Evolutionary conservation across 2,329 filamentous ascomycete genomes (phyloP).

Genomic region (Aspergillus tubingensis): DNA sequence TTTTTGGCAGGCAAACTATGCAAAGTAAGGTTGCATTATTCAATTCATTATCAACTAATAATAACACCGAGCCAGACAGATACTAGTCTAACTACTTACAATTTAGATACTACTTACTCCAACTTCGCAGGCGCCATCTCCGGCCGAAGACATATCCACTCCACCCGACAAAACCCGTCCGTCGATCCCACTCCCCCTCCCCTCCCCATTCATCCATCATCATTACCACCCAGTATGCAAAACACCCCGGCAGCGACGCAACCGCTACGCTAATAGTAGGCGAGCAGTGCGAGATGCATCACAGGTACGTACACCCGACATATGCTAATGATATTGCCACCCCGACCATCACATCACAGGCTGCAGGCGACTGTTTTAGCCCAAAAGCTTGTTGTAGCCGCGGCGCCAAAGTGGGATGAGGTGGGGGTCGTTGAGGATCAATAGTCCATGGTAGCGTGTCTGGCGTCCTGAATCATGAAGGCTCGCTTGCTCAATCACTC

Average conservation of each 20-base stretch:
- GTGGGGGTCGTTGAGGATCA: not conserved
- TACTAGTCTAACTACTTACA: not conserved
- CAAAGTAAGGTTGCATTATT: not conserved
- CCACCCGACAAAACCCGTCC: not conserved
- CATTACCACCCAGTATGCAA: too few species aligned
- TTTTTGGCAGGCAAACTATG: not conserved
- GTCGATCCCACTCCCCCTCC: not conserved
- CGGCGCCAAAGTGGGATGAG: slow-evolving; percentile 1
- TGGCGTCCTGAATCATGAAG: not conserved
- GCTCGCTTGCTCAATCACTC: not conserved
- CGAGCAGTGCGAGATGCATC: too few species aligned
- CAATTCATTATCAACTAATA: not conserved
- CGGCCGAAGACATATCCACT: not conserved
- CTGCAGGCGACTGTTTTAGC: not conserved
- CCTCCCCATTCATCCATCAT: too few species aligned
- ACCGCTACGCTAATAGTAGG: too few species aligned
- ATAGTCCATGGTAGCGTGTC: not conserved
- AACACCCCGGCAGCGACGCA: too few species aligned
- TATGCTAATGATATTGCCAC: not conserved
- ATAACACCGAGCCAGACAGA: too few species aligned
- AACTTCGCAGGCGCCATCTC: not conserved
- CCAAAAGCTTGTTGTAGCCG: slow-evolving; percentile 5
- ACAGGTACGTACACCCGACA: not conserved
- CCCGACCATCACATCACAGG: not conserved
- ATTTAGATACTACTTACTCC: not conserved